Percentiles rank a stretch among this genome's conserved stretches.
Conservation (phyloP, 2,329 filamentous ascomycete genomes). For the Coleophoma cylindrospora region DNA sequence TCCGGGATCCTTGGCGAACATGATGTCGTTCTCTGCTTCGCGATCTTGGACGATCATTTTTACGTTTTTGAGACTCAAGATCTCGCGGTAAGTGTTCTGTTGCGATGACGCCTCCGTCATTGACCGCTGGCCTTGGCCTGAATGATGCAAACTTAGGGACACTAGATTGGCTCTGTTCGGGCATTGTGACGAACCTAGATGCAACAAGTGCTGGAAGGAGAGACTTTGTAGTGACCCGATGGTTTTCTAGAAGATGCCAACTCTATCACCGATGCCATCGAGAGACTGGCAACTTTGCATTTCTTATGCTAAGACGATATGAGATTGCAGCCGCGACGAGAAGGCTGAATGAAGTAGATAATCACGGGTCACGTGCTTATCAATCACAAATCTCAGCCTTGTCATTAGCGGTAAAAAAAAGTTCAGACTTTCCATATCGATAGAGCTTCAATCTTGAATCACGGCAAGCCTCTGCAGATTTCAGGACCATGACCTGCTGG, state of each 20-base stretch:
- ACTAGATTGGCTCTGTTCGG: constrained; percentile 19
- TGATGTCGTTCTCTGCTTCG: constrained; percentile 8
- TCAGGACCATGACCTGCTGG: not conserved
- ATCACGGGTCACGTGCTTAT: no score
- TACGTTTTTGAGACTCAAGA: constrained; percentile 2
- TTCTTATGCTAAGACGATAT: no score
- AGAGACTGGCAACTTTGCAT: no score
- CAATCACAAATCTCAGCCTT: not conserved
- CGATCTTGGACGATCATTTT: constrained; percentile 9
- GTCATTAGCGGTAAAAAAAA: not conserved
- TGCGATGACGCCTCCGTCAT: not conserved
- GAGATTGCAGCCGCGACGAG: no score
- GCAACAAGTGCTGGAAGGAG: not conserved
- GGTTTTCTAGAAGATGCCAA: no score
- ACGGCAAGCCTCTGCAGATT: not conserved
- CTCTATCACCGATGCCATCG: no score
- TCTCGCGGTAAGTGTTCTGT: constrained; percentile 12
- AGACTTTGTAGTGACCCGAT: no score
- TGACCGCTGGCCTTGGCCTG: constrained; percentile 40
- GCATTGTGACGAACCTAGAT: constrained; percentile 11
- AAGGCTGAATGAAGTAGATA: no score
- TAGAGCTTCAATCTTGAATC: not conserved
- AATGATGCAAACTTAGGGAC: constrained; percentile 75
- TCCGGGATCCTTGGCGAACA: not conserved
- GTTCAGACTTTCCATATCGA: not conserved